Percentiles rank a stretch among this genome's conserved stretches.
phyloP scores from a whole-genome alignment of 257 asterid species.

The Solanum pinnatisectum region DNA sequence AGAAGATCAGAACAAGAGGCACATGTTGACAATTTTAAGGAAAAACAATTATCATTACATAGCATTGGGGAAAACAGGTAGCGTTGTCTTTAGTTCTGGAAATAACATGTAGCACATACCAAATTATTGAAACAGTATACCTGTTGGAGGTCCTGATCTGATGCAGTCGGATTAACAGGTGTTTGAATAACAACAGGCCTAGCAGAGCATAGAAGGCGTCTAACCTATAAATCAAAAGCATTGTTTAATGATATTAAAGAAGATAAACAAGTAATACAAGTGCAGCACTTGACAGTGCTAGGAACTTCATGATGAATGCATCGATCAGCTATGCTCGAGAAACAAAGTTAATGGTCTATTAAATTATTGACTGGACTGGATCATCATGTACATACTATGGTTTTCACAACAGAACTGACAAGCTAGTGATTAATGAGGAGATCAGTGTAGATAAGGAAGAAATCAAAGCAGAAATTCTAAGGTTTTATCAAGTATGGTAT shows the following conservation, averaged over 20 bases:
- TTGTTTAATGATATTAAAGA: neutral
- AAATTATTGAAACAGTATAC: constrained; percentile 26
- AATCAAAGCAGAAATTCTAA: neutral
- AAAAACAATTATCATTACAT: neutral
- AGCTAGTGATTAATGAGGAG: neutral
- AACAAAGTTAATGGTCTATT: neutral
- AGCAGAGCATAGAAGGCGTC: constrained; percentile 87
- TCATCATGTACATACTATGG: neutral
- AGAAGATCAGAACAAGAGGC: neutral
- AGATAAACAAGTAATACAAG: neutral
- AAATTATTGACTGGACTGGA: neutral
- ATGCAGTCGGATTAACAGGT: constrained; percentile 79
- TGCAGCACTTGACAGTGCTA: neutral
- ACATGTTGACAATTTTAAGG: neutral
- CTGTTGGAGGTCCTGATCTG: constrained; percentile 98
- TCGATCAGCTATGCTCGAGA: neutral
- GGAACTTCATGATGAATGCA: neutral
- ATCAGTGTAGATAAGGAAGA: neutral
- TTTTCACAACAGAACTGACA: neutral
- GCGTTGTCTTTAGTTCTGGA: neutral
- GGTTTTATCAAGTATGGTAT: neutral
- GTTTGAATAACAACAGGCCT: constrained; percentile 86
- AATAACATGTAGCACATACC: neutral
- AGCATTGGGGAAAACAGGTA: neutral
- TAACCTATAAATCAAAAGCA: constrained; percentile 36